Base-by-base conservation (phyloP, 805 yeast species). In the Priceomyces castillae region DNA sequence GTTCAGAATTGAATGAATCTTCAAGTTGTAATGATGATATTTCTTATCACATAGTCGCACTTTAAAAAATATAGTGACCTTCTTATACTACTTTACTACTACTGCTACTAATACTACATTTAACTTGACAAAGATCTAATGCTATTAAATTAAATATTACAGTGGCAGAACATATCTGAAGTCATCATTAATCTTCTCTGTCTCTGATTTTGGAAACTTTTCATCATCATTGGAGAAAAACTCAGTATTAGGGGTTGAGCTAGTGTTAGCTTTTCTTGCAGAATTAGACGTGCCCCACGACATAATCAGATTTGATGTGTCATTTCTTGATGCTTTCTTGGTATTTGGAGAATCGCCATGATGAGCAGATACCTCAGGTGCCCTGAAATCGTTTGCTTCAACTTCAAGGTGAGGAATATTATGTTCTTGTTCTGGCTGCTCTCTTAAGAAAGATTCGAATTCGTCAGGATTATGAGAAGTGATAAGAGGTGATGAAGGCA, bases 401-500 rank as follows among this genome's bases (percentile, higher is more conserved):
- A 14, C 37, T 19, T 16, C 25, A 6, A 35, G 17, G n/a, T 41
- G 40, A 2, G 39, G 31, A 6, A 41, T 12, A 11, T 30, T n/a
- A 23, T 37, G 25, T 11, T 31, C 33, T 14, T 11, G 14, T 23
- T 34, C 35, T 23, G 37, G 37, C 17, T 46, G 52, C 20, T 49
- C 43, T 38, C 36, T 44, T 40, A 57, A 47, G 37, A 56, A 53
- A 1, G 49, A 38, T 20, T 51, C 50, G 40, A 52, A 26, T 37
- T 44, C 53, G 40, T 54, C 48, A 9, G 49, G 31, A 30, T 43
- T 40, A 23, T 39, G 43, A 20, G 53, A 31, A 14, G 59, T 51
- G 20, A 65, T 53, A 17, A 66, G 57, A 18, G 74, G 74, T 12
- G 74, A 69, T 4, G 74, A 67, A 1, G 73, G 72, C 72, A 67